Base-by-base conservation (phyloP, 352 stramenopile species). In the Globisporangium acanthophoron region DNA sequence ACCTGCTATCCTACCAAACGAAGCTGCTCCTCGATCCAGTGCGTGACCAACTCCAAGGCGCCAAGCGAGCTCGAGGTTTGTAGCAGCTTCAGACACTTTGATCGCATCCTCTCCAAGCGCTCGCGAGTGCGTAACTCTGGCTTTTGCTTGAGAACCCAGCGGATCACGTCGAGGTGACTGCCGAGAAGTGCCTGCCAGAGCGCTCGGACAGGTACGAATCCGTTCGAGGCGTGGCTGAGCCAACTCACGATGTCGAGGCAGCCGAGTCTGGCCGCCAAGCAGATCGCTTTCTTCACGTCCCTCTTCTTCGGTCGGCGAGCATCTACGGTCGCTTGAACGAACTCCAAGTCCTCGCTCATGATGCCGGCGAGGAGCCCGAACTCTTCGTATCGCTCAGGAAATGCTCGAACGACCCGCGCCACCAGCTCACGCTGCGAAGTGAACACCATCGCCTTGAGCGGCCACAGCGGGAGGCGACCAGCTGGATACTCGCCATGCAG, bases 201-300 rank as follows among this genome's bases (percentile, higher is more conserved):
- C 37, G 27, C 56, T 39, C 55, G 55, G 13, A 27, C 35, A 0
- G 56, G 56, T 0, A 61, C 21, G 24, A 48, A 35, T 3, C 6
- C 18, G 16, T n/a, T n/a, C 6, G 45, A 54, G 20, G 47, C 27
- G 15, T 12, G 8, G 24, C 27, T 40, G 37, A 61, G 56, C 56
- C 56, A 56, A n/a, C 29, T 5, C 5, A 61, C 16, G 12, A 54
- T 61, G 16, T 50, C 37, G 24, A 61, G 46, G 3, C 40, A 39
- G 8, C 56, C 56, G 40, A 44, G 47, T 37, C 56, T 47, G 8
- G 56, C 56, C 7, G 56, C 56, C 24, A 56, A 13, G 21, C 56
- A 61, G 35, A 61, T 61, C 12, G 56, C 56, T 31, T 45, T 50
- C 47, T 61, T 61, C 21, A 48, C 35, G 12, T 56, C 56, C 31